Evolutionary conservation across 371 early-diverging fungal species (phyloP), one percentile per base, ranked within the genome.

Genomic region (Massospora cicadina): DNA sequence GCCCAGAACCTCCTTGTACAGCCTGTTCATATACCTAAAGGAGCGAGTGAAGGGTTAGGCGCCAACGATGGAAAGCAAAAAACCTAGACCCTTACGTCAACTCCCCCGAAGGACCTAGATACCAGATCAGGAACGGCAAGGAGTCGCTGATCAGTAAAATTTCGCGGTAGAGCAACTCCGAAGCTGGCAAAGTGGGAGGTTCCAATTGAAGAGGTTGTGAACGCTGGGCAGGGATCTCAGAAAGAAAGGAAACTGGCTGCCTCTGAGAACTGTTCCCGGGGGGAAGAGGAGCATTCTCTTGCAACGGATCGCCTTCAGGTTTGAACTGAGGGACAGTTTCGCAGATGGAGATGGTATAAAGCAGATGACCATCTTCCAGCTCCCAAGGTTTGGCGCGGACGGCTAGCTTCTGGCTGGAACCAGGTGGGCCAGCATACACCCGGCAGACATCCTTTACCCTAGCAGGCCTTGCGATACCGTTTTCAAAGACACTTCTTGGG

Each of bases 71-170:
- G n/a, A n/a, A n/a, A n/a, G n/a, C n/a, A n/a, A n/a, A n/a, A n/a
- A n/a, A n/a, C n/a, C 17, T 33, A 17, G 24, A n/a, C 23, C 7
- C 23, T 62, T 62, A 62, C 62, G 24, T n/a, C 53, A 62, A 23
- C 24, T 62, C 33, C 12, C 62, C 62, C 2, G 31, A n/a, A n/a
- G 43, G 28, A 13, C 43, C 43, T 33, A 43, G 31, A 43, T 62
- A 62, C 62, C 62, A 62, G 53, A 62, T 43, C 53, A 62, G 24
- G 33, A 33, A 62, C 17, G 62, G 62, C 23, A 62, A 26, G 7
- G 43, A 62, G 43, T 62, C 62, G 24, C 32, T 25, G 21, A 62
- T 43, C n/a, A 33, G 13, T 26, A 54, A 62, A 62, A 62, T 12
- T 23, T 43, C 62, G 21, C 43, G 24, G 25, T 43, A 62, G 7